Evolutionary conservation across 2,329 filamentous ascomycete genomes (phyloP).

Genomic region (Arthrocladium fulminans): DNA sequence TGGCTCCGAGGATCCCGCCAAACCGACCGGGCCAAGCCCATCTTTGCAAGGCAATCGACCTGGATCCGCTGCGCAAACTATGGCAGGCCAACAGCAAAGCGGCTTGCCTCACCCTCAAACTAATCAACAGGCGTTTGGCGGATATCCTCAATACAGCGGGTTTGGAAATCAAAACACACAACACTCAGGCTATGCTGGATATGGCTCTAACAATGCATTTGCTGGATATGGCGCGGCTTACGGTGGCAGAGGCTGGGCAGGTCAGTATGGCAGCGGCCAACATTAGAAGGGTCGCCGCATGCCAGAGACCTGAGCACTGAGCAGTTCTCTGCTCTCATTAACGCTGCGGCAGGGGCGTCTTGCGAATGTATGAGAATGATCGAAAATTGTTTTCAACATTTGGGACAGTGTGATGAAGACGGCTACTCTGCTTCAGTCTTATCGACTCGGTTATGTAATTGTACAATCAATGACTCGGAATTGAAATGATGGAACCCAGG

Average conservation of each 20-base stretch:
- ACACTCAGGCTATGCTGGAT: slow-evolving; percentile 18
- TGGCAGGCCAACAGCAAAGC: slow-evolving; percentile 37
- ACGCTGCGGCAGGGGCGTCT: too few relatives aligned
- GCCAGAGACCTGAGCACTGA: neutral
- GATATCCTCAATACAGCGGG: slow-evolving; percentile 23
- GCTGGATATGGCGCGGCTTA: slow-evolving; percentile 21
- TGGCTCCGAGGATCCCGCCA: slow-evolving; percentile 45
- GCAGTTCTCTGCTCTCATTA: neutral
- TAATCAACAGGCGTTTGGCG: slow-evolving; percentile 28
- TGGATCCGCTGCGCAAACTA: slow-evolving; percentile 53
- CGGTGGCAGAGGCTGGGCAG: slow-evolving; percentile 11
- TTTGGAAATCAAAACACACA: slow-evolving; percentile 17
- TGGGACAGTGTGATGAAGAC: slow-evolving; percentile 5
- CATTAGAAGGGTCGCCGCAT: slow-evolving; percentile 7
- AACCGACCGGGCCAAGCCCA: slow-evolving; percentile 51
- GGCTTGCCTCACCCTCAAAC: slow-evolving; percentile 26
- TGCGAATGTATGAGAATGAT: neutral
- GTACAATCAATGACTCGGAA: slow-evolving; percentile 8
- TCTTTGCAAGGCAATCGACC: slow-evolving; percentile 55
- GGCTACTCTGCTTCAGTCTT: neutral
- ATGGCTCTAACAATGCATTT: slow-evolving; percentile 21
- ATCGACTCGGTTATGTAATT: slow-evolving; percentile 4
- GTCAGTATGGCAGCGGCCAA: slow-evolving; percentile 10
- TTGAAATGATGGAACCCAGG: neutral
- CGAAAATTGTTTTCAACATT: slow-evolving; percentile 4